These are phyloP conservation scores for Ascoidea rubescens DNA, from an alignment of 805 yeast genomes.

Conservation along the genomic window DNA sequence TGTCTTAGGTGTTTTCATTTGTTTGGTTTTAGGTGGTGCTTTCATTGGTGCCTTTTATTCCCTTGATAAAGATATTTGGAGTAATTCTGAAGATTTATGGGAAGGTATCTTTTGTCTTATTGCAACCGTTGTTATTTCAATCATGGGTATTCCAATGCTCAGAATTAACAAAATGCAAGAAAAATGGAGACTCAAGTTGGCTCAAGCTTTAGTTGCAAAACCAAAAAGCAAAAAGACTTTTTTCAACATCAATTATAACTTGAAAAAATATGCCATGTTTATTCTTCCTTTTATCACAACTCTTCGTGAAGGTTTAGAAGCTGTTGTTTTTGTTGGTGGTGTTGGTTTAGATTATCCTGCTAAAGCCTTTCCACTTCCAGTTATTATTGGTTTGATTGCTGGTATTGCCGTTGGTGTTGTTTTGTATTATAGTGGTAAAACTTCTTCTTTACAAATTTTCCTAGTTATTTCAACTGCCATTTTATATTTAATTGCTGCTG, in stretches of 20 bases:
- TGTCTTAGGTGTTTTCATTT: conserved; percentile 52
- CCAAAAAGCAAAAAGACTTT: conserved; percentile 37
- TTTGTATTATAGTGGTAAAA: conserved; percentile 72
- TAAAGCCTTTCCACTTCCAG: conserved; percentile 85
- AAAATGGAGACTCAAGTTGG: conserved; percentile 94
- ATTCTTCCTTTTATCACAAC: conserved; percentile 82
- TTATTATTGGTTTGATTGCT: conserved; percentile 68
- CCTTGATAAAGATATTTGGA: conserved; percentile 72
- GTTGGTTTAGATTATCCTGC: conserved; percentile 57
- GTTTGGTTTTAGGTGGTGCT: conserved; percentile 80
- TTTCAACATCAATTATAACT: conserved; percentile 37
- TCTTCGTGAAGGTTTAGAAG: conserved; percentile 94
- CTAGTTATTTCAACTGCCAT: conserved; percentile 79
- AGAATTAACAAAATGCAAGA: conserved; percentile 92
- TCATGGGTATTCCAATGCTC: conserved; percentile 95
- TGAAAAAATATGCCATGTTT: conserved; percentile 77
- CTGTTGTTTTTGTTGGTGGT: conserved; percentile 92
- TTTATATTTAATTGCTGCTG: conserved; percentile 81
- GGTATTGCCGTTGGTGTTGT: conserved; percentile 61
- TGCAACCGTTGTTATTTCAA: conserved; percentile 77
- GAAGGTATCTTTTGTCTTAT: conserved; percentile 90
- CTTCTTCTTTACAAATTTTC: conserved; percentile 75
- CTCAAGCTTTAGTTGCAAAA: conserved; percentile 57
- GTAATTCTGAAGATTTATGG: conserved; percentile 85
- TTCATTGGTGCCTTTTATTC: conserved; percentile 90